Base-by-base conservation (phyloP, 148 eudicot species). In the Simmondsia chinensis region DNA sequence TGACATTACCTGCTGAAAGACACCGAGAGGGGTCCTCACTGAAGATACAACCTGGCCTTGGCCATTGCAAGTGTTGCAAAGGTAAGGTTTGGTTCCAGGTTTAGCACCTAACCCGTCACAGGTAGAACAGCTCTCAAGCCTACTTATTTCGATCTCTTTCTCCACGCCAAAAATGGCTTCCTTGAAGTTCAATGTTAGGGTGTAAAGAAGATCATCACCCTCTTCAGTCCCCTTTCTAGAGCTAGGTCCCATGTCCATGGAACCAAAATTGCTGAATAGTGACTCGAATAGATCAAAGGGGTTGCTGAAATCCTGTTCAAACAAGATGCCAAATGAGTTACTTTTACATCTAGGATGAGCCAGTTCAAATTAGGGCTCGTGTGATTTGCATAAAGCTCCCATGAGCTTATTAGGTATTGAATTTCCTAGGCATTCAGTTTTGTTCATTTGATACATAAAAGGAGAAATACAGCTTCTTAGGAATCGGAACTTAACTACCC, bases 101-200 rank as follows among this genome's bases (percentile, higher is more conserved):
- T 86, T 93, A 11, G 89, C 72, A 48, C 99, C 99, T 0, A 89
- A 74, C 26, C 96, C 99, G 17, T 79, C 66, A 50, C 99, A 93
- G 1, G 99, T 75, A 50, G 52, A 45, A 54, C 99, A 93, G 33
- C 50, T 42, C 65, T 82, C 96, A 5, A 93, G 99, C 39, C 82
- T 66, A 23, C 69, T 69, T 13, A 93, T 63, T 47, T 93, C 94
- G 2, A 93, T 80, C 38, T 77, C 89, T 50, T 86, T 93, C 30
- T 86, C 94, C 22, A 75, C 67, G 18, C 99, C 96, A 46, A 93
- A 93, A 16, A 91, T 76, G 3, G 96, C 99, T 47, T 93, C 99
- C 54, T 71, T 86, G 62, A 93, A 93, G 38, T 86, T 57, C 14
- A 93, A 63, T 11, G 69, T 59, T 31, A 91, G 74, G 45, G 70